Evolutionary conservation across 1,284 basidiomycete species (phyloP).

Genomic region (Cutaneotrichosporon sp.): DNA sequence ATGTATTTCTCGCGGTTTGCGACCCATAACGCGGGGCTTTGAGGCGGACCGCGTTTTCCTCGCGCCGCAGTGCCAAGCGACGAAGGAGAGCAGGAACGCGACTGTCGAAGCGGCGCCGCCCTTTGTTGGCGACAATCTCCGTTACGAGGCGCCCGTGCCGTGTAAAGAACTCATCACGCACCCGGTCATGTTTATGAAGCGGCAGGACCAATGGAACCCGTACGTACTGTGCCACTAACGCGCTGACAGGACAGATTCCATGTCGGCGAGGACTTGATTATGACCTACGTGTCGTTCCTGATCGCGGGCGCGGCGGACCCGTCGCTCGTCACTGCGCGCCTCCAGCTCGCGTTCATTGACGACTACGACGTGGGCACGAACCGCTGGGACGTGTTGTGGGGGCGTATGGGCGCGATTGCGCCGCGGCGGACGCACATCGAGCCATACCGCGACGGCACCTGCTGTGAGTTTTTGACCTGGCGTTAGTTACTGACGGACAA

Average conservation of each 20-base stretch:
- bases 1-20: slow-evolving; percentile 31
- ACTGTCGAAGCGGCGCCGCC: slow-evolving; percentile 30
- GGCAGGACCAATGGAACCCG: slow-evolving; percentile 46
- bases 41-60: slow-evolving; percentile 10
- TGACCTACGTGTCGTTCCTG: slow-evolving; percentile 36
- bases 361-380: slow-evolving; percentile 35
- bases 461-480: slow-evolving; percentile 34
- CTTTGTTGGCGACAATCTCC: slow-evolving; percentile 30
- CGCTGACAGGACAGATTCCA: slow-evolving; percentile 30
- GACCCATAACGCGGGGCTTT: slow-evolving; percentile 20
- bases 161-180: slow-evolving; percentile 21
- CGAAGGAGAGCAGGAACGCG: slow-evolving; percentile 22
- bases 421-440: slow-evolving; percentile 36
- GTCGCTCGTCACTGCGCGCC: slow-evolving; percentile 18
- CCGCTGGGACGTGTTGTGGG: slow-evolving; percentile 42
- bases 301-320: slow-evolving; percentile 26
- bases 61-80: slow-evolving; percentile 27
- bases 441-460: slow-evolving; percentile 34
- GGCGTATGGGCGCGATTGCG: slow-evolving; percentile 41
- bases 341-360: slow-evolving; percentile 43
- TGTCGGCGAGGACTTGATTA: slow-evolving; percentile 44
- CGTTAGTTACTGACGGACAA: neutral
- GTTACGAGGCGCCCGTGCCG: slow-evolving; percentile 4
- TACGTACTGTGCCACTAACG: slow-evolving; percentile 14
- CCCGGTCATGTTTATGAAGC: slow-evolving; percentile 31